Base-by-base conservation (phyloP, 2,329 filamentous ascomycete species). In the Fusarium sp. region DNA sequence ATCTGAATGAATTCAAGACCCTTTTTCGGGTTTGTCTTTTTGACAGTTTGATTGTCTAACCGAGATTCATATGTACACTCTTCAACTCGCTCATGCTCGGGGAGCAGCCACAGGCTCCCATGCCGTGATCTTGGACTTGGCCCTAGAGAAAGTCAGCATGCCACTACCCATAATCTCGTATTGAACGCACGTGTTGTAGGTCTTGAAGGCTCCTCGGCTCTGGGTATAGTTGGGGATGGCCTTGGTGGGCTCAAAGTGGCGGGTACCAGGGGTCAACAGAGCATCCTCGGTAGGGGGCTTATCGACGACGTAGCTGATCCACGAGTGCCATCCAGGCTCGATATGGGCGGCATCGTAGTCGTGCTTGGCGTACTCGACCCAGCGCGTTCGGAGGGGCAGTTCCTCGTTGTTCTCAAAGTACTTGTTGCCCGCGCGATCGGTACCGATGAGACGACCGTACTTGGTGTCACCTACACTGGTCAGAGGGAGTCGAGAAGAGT, bases 241-340 rank as follows among this genome's bases (percentile, higher is more conserved):
- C 86, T 89, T 88, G 66, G 88, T 87, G 69, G 92, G 88, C 83
- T 98, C 95, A 93, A 95, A 98, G 41, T 87, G 83, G 72, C 95
- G 90, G 56, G 91, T 84, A 76, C 91, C 88, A 62, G 91, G 86
- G 79, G 91, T 89, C 73, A 97, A 81, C 72, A 97, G 83, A 62
- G 92, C 86, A 82, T 99, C 97, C 80, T 93, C 85, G 41, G 88
- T 90, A 2, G 97, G 97, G 41, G 96, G 92, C 84, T 94, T 93
- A 84, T 98, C 95, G 79, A 98, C 92, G 85, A 92, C 87, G 86
- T 99, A 98, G 76, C 95, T 95, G 78, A 99, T 95, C 97, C 97
- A 99, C 34, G 94, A 95, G 86, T 98, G 97, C 97, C 97, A 99
- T 84, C 96, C 94, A 60, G 96, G 95, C 85, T 98, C 96, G 79